Evolutionary conservation across 768 basidiomycete genomes (phyloP).

Genomic region (Psilocybe subaeruginosa): DNA sequence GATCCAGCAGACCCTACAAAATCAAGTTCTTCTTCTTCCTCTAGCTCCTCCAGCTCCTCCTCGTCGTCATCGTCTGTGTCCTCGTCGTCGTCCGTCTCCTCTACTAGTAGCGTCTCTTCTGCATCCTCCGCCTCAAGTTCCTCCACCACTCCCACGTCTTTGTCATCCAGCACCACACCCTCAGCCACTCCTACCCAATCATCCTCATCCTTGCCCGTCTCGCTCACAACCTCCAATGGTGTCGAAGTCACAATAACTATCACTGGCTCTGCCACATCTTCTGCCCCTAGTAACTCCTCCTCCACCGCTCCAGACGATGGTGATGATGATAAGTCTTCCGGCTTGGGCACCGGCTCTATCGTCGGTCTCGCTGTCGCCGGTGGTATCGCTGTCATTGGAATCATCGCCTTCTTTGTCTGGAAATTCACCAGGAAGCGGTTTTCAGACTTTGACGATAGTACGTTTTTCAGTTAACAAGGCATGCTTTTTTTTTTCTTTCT

Average conservation of each 20-base stretch:
- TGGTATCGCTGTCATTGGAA: constrained; percentile 71
- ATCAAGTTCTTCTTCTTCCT: background rate
- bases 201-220: constrained; percentile 14
- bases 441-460: constrained; percentile 78
- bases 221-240: constrained; percentile 23
- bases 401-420: constrained; percentile 81
- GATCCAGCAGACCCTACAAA: background rate
- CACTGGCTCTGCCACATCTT: constrained; percentile 19
- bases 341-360: constrained; percentile 73
- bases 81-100: background rate
- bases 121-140: background rate
- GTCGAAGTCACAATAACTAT: constrained; percentile 27
- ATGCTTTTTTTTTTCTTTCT: background rate
- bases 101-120: background rate
- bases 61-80: constrained; percentile 3
- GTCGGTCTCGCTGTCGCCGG: constrained; percentile 82
- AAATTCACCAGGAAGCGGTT: constrained; percentile 84
- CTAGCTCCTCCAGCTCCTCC: background rate
- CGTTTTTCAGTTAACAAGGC: constrained; percentile 31
- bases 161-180: constrained; percentile 13
- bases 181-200: constrained; percentile 2
- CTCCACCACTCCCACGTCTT: background rate
- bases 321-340: constrained; percentile 25
- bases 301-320: constrained; percentile 24
- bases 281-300: constrained; percentile 27